Evolutionary conservation across 768 basidiomycete genomes (phyloP).

Genomic region (Lactarius tabidus): DNA sequence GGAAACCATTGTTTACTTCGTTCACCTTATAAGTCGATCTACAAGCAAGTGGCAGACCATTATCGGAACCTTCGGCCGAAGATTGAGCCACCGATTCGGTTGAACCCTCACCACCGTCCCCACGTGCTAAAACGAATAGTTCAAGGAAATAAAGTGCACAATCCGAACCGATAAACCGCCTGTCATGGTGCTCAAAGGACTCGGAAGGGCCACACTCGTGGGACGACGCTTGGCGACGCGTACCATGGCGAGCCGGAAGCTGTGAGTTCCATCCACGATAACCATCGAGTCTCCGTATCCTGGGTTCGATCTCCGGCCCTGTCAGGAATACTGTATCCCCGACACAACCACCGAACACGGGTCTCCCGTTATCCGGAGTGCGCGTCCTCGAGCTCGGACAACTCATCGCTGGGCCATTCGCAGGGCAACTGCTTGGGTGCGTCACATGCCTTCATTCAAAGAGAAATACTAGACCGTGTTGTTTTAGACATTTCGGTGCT

Average conservation of each 20-base stretch:
- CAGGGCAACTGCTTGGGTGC: conserved; percentile 67
- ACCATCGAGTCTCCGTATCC: not conserved
- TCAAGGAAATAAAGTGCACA: too few relatives aligned
- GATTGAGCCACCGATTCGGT: too few relatives aligned
- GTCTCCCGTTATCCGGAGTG: conserved; percentile 56
- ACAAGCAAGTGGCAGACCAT: too few relatives aligned
- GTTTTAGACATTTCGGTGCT: conserved; percentile 36
- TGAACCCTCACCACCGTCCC: too few relatives aligned
- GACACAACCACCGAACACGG: not conserved
- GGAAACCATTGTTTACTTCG: too few relatives aligned
- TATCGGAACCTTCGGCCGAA: too few relatives aligned
- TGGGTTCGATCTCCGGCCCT: not conserved
- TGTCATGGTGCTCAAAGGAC: not conserved
- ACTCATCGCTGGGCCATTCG: conserved; percentile 69
- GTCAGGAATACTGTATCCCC: not conserved
- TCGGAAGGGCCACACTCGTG: not conserved
- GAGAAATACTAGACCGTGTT: not conserved
- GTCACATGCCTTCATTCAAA: conserved; percentile 10
- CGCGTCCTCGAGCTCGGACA: conserved; percentile 68
- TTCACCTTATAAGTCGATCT: too few relatives aligned
- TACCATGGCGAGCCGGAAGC: not conserved
- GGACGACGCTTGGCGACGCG: not conserved
- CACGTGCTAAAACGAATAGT: too few relatives aligned
- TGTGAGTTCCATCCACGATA: not conserved
- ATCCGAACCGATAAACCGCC: too few relatives aligned